Conservation (phyloP, 805 yeast genomes). For the Yarrowia osloensis region DNA sequence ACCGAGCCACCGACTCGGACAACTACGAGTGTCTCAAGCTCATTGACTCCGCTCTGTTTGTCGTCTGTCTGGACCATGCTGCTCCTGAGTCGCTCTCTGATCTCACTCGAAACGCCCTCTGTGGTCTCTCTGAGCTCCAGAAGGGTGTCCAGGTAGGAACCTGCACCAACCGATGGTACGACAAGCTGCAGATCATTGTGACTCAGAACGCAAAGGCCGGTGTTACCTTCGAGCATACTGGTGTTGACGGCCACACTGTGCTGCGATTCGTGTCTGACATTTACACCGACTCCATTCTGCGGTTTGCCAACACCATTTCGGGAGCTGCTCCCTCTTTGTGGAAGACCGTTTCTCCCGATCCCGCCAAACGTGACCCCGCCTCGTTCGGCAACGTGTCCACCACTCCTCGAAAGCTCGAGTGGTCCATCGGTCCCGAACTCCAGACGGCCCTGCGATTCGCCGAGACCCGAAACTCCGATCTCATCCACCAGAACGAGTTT, state of each 20-base stretch:
- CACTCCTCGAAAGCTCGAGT: conserved; percentile 83
- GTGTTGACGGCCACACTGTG: conserved; percentile 95
- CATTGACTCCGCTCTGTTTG: conserved; percentile 79
- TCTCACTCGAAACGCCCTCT: conserved; percentile 78
- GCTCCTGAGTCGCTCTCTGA: conserved; percentile 58
- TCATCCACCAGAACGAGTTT: conserved; percentile 87
- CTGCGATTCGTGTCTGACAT: conserved; percentile 84
- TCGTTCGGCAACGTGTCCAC: conserved; percentile 53
- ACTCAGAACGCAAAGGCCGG: conserved; percentile 92
- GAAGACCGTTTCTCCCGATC: conserved; percentile 55
- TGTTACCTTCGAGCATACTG: conserved; percentile 85
- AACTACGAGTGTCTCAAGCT: conserved; percentile 72
- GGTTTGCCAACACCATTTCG: conserved; percentile 83
- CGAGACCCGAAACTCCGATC: conserved; percentile 83
- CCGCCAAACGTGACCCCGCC: conserved; percentile 47
- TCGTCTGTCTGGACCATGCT: conserved; percentile 80
- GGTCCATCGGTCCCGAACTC: conserved; percentile 79
- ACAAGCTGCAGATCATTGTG: conserved; percentile 82
- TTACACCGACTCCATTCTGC: conserved; percentile 84
- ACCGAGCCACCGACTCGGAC: conserved; percentile 43
- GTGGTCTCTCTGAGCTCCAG: conserved; percentile 77
- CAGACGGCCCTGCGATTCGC: conserved; percentile 83
- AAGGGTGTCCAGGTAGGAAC: conserved; percentile 92
- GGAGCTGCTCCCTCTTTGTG: conserved; percentile 72
- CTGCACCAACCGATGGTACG: conserved; percentile 94